Base-by-base conservation (phyloP, 108 stramenopile genomes). In the Nitzschia putrida region DNA sequence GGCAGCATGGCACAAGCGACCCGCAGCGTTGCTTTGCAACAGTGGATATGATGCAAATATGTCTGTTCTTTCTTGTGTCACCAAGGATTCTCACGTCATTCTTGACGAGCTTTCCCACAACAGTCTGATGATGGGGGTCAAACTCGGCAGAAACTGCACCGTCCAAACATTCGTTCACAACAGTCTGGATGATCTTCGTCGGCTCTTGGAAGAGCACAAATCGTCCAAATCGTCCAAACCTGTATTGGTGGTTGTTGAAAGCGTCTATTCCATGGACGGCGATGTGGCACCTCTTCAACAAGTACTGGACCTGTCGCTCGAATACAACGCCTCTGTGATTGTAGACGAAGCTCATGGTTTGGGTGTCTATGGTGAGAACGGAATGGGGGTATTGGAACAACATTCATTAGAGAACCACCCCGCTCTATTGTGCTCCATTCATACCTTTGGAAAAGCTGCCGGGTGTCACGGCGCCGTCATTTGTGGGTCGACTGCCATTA, bases 181-280 rank as follows among this genome's bases (percentile, higher is more conserved):
- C 75, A 86, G 94, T 71, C 67, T 86, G 11, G 57, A 56, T 0
- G 84, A 90, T 73, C 80, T 97, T 56, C 57, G 61, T 47, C 50
- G 56, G 29, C 57, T 83, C 37, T 73, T 98, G 63, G 34, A 75
- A 23, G 64, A 73, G 50, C n/a, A 56, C 52, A 52, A 45, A 21
- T 64, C 77, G 53, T 40, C 14, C 63, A 45, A 53, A 66, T 58
- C 25, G 26, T 25, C 51, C 55, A 43, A 47, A 61, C 68, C 53
- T 5, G 61, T 82, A 45, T 55, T 98, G 44, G 80, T 98, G 40
- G 90, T 92, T 6, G 90, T 97, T 8, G 98, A 98, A 79, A 93
- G 91, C 70, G 89, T 97, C 18, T 98, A 98, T 74, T 95, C 93
- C 60, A 99, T 99, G 98, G 97, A 97, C 82, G 98, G 98, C 20